Evolutionary conservation across 1,284 basidiomycete genomes (phyloP), one percentile per base, ranked within the genome.

Genomic region (Cryptococcus amylolentus): DNA sequence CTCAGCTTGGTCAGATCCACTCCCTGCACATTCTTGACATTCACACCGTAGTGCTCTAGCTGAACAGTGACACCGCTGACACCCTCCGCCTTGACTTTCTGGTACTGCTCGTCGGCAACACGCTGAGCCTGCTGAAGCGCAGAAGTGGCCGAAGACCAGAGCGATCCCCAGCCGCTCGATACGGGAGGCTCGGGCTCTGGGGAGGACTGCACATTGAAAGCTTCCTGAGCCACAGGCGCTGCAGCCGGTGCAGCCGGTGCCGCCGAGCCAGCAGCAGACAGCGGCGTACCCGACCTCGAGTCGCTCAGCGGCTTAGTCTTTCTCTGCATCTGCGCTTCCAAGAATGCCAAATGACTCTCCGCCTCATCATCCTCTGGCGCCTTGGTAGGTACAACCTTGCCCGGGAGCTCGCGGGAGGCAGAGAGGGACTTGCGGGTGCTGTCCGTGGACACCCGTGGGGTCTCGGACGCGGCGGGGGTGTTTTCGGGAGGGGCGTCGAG

Each of bases 281-380:
- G 56, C 4, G 68, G 65, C 12, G 69, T 68, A 10, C 62, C 53
- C 14, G 71, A 61, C 14, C 67, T 56, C 1, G 64, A 66, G 28
- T 51, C 65, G 39, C 63, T 64, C 12, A 76, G 54, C 20, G 73
- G 72, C 3, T 68, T 66, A 3, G 58, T 43, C 12, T 73, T 67
- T 61, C 91, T 92, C 81, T 90, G 89, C 66, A 95, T 91, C 76
- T 95, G 76, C 12, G 71, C 91, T 76, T 96, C 91, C 53, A 96
- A 84, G 80, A 94, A 95, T 26, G 91, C 92, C 44, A 94, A 84
- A 16, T 89, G 90, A 60, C 65, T 64, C 14, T 66, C 69, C 6
- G 76, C 73, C 58, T 77, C 76, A 26, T 70, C 70, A 43, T 71
- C 69, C 31, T 89, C 88, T 0, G 80, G 76, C 20, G 88, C 68